These are phyloP conservation scores for Fraxinus ornus DNA, from an alignment of 305 asterid species.

Conservation along the genomic window DNA sequence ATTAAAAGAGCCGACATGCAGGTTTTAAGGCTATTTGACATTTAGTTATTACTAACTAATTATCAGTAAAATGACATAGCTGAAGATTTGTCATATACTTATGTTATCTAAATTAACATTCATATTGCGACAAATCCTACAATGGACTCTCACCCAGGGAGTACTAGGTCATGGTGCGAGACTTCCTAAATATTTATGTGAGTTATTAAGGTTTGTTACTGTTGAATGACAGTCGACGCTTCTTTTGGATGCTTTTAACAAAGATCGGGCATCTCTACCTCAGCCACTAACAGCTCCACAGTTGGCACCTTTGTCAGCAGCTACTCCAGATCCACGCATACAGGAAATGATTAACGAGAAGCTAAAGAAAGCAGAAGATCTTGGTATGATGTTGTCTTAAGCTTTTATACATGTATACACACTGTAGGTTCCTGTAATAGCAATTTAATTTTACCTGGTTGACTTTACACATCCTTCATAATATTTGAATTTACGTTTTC, in stretches of 20 bases:
- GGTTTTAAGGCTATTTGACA: slow-evolving; percentile 39
- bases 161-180: no score
- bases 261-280: slow-evolving; percentile 83
- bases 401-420: slow-evolving; percentile 5
- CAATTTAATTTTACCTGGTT: background rate
- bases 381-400: slow-evolving; percentile 45
- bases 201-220: slow-evolving; percentile 8
- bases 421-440: background rate
- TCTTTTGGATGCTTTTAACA: slow-evolving; percentile 97
- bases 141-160: no score
- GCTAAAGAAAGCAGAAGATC: slow-evolving; percentile 86
- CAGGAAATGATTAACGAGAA: slow-evolving; percentile 87
- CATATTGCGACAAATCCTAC: no score
- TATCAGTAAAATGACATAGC: slow-evolving; percentile 8
- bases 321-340: slow-evolving; percentile 71
- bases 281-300: slow-evolving; percentile 71
- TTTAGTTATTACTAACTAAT: background rate
- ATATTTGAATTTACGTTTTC: background rate
- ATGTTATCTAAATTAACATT: background rate
- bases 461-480: background rate
- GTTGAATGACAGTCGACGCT: slow-evolving; percentile 63
- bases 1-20: slow-evolving; percentile 82
- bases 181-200: background rate
- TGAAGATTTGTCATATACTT: background rate
- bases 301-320: slow-evolving; percentile 54